Base-by-base conservation (phyloP, 2,329 filamentous ascomycete genomes). In the Sodiomyces alkalinus region DNA sequence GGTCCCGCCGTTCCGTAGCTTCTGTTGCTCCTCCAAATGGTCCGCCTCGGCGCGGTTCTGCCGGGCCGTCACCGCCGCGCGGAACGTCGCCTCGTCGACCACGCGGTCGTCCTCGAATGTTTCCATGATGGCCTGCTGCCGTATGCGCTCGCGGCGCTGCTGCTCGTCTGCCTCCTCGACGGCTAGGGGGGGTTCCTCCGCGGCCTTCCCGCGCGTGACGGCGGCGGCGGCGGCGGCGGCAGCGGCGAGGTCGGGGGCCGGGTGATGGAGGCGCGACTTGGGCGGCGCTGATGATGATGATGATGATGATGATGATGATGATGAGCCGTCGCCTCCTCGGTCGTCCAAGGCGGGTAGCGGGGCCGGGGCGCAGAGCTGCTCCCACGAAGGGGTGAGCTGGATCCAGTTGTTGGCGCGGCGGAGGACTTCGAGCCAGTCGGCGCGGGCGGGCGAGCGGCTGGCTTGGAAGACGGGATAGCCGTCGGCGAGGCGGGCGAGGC, bases 401-500 rank as follows among this genome's bases (percentile, higher is more conserved):
- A 87, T 62, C 75, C 76, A 83, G 44, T 81, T 79, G 19, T 70
- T 62, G 1, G 67, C 63, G 17, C 70, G 66, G 0, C 74, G 66
- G 7, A 90, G 49, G 0, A 87, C 62, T 49, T 87, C 79, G 26
- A 77, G 70, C 81, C 81, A 92, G 51, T 92, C 82, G 3, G 75
- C 68, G 28, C 80, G 72, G 2, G 79, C 74, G 1, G 79, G 74
- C 4, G 71, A 78, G 27, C 77, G 64, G 15, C 75, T 73, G 1
- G 74, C 64, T 37, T 85, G 73, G 45, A 92, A 87, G 27, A 87
- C 68, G 0, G 82, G 82, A 41, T 82, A 86, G 4, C 80, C 81
- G 41, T 90, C 79, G 27, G 71, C 74, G 15, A 90, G 63, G 13
- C 80, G 68, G 4, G 71, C 65, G 2, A 90, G 62, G 5, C 81